These are phyloP conservation scores for Rutstroemia sp. DNA, from an alignment of 2,329 filamentous ascomycete species.

Conservation along the genomic window DNA sequence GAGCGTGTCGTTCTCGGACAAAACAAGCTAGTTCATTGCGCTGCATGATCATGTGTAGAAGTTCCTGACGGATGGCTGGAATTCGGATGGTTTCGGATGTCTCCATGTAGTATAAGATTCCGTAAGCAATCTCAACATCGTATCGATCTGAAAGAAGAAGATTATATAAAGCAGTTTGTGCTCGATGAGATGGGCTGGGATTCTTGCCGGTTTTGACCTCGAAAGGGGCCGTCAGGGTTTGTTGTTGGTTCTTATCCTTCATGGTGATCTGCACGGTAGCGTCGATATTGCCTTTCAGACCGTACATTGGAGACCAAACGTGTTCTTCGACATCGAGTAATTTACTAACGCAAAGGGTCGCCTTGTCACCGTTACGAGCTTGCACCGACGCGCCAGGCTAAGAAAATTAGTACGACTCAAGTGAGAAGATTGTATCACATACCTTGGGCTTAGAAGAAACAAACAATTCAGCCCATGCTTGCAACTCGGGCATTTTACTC, in stretches of 20 bases:
- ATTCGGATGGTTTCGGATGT: slow-evolving; percentile 80
- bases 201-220: slow-evolving; percentile 93
- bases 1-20: slow-evolving; percentile 69
- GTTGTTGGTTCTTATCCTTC: slow-evolving; percentile 56
- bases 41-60: slow-evolving; percentile 95
- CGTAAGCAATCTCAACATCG: slow-evolving; percentile 83
- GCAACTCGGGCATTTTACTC: slow-evolving; percentile 75
- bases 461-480: slow-evolving; percentile 77
- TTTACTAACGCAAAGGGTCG: slow-evolving; percentile 82
- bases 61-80: slow-evolving; percentile 75
- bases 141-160: slow-evolving; percentile 89
- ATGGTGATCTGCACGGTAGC: slow-evolving; percentile 88
- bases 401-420: slow-evolving; percentile 12
- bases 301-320: slow-evolving; percentile 96
- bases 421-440: slow-evolving; percentile 15
- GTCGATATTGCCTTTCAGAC: slow-evolving; percentile 95
- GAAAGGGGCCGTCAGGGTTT: slow-evolving; percentile 78
- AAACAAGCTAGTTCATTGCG: slow-evolving; percentile 84
- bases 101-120: slow-evolving; percentile 92
- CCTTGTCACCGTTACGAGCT: slow-evolving; percentile 68
- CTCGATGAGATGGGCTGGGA: slow-evolving; percentile 73
- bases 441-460: slow-evolving; percentile 64
- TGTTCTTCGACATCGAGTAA: slow-evolving; percentile 95
- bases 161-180: slow-evolving; percentile 92
- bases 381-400: slow-evolving; percentile 66